Percentiles rank a stretch among this genome's conserved stretches.
These are phyloP conservation scores for Acer negundo DNA, from an alignment of 345 rosid genomes.

Conservation along the genomic window DNA sequence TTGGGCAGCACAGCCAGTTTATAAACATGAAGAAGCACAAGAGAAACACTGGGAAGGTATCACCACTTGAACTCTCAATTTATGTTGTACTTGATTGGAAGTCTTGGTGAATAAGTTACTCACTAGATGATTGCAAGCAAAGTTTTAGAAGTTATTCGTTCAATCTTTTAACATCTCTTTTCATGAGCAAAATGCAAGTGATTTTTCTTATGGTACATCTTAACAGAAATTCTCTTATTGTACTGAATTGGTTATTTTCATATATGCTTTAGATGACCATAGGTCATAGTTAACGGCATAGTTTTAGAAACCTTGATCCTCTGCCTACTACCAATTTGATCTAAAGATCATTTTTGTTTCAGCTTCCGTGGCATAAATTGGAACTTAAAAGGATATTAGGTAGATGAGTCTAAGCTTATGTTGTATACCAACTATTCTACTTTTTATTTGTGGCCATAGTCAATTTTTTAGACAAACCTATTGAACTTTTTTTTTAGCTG, in stretches of 20 bases:
- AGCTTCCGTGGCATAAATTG: not conserved
- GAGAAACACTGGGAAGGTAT: conserved; percentile 98
- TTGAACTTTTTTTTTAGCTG: conserved; percentile 1
- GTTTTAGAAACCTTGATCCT: not conserved
- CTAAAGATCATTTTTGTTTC: not conserved
- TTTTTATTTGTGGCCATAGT: not conserved
- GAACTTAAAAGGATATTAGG: not conserved
- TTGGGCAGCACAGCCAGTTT: conserved; percentile 99
- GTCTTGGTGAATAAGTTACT: conserved; percentile 12
- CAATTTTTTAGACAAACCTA: not conserved
- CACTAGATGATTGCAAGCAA: conserved; percentile 1
- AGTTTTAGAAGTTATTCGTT: conserved; percentile 12
- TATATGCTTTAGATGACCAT: not conserved
- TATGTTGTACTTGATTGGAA: not conserved
- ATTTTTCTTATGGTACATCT: not conserved
- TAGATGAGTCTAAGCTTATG: not conserved
- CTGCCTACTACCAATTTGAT: not conserved
- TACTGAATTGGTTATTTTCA: not conserved
- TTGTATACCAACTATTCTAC: not conserved
- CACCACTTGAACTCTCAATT: conserved; percentile 10
- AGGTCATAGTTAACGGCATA: not conserved
- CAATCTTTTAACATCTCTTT: not conserved
- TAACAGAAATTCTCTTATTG: not conserved
- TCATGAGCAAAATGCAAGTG: not conserved
- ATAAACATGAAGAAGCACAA: conserved; percentile 78